Conservation (phyloP, 768 basidiomycete species). For the Boletus rubescentipes region DNA sequence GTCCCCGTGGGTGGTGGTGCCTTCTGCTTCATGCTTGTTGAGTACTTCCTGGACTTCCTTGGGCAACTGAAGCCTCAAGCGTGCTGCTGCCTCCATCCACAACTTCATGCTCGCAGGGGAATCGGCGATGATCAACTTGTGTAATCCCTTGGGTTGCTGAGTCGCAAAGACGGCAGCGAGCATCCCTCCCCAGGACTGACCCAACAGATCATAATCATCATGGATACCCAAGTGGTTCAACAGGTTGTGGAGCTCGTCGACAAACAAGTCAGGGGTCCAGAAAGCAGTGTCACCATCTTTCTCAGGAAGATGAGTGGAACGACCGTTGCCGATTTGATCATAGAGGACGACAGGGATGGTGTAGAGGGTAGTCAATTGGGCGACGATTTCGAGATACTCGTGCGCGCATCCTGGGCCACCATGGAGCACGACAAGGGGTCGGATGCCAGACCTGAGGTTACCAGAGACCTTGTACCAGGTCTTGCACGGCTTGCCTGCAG, state of each 20-base stretch:
- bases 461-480: slow-evolving; percentile 56
- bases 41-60: slow-evolving; percentile 39
- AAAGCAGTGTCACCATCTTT: slow-evolving; percentile 43
- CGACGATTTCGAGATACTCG: slow-evolving; percentile 39
- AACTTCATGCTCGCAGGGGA: slow-evolving; percentile 45
- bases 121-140: slow-evolving; percentile 45
- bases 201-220: slow-evolving; percentile 42
- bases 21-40: slow-evolving; percentile 46
- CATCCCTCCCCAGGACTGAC: slow-evolving; percentile 47
- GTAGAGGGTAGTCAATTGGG: slow-evolving; percentile 37
- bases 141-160: slow-evolving; percentile 44
- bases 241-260: slow-evolving; percentile 50
- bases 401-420: slow-evolving; percentile 53
- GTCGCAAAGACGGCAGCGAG: slow-evolving; percentile 37
- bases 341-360: slow-evolving; percentile 52
- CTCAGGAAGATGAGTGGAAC: slow-evolving; percentile 53
- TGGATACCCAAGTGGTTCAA: slow-evolving; percentile 44
- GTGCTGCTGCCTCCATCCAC: slow-evolving; percentile 36
- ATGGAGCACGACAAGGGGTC: slow-evolving; percentile 52
- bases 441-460: slow-evolving; percentile 35
- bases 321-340: slow-evolving; percentile 56
- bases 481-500: slow-evolving; percentile 34
- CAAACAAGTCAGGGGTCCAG: slow-evolving; percentile 51
- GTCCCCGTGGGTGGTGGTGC: slow-evolving; percentile 42
- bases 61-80: slow-evolving; percentile 38